Evolutionary conservation across 2,329 filamentous ascomycete species (phyloP), one percentile per base, ranked within the genome.

Genomic region (Hansfordia pulvinata): DNA sequence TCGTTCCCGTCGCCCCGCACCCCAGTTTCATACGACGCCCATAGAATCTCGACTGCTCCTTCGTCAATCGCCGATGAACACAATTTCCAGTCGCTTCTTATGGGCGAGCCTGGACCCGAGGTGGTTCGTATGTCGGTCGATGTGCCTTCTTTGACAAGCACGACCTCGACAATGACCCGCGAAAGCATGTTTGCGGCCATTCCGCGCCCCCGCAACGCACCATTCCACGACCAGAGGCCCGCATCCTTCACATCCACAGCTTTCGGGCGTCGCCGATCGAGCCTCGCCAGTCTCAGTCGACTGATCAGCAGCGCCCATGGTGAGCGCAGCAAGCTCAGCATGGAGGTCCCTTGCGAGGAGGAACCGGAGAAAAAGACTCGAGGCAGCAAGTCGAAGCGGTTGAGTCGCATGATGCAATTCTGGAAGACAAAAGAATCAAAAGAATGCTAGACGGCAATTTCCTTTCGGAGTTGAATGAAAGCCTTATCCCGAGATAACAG

Each of bases 331-430:
- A 83, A 83, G 46, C 56, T 84, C 13, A 79, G 74, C 0, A 73
- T 76, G 41, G 77, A 82, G 43, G 69, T 77, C 23, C 59, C 62
- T 5, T 42, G 58, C 34, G 69, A 72, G 23, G 58, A 53, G 20
- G 64, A 74, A n/a, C 43, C 54, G 1, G 68, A 70, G 17, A 70
- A 68, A 42, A 68, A 64, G 57, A 39, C 47, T 6, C 73, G 71
- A 46, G 43, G 40, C 14, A 81, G 76, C 58, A 79, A 74, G 47
- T 60, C 70, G 19, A 80, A 74, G 46, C 67, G 78, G 17, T 53
- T 85, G 19, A 78, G 80, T 46, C 76, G 77, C 27, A 63, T 85
- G 56, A 73, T 84, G 63, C 73, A 77, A 40, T 86, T 86, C 49
- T 86, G 78, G 78, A 82, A 78, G 52, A 59, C 62, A 8, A 72